A percentile compares a stretch with the other conserved stretches of the same genome.
Evolutionary conservation across 108 stramenopile species (phyloP).

Genomic region (Thalassiosira profunda): DNA sequence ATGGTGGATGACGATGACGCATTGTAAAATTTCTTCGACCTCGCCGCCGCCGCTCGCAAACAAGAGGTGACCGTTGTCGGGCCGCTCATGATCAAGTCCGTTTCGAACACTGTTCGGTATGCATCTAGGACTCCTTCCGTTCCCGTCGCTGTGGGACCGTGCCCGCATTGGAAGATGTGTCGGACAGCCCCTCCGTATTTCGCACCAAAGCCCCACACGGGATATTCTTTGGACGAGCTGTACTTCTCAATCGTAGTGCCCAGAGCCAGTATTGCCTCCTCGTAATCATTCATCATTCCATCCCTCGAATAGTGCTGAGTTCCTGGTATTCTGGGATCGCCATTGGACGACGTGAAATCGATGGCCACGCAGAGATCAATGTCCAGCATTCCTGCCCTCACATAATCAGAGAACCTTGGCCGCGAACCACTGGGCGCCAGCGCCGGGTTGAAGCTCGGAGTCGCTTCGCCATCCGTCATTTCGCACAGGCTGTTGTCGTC

Average conservation of each 20-base stretch:
- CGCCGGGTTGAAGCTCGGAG: background rate
- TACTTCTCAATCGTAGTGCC: conserved; percentile 72
- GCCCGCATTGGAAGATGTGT: conserved; percentile 60
- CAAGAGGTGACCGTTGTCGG: conserved; percentile 66
- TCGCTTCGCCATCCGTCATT: background rate
- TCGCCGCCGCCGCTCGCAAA: conserved; percentile 58
- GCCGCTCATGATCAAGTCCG: conserved; percentile 64
- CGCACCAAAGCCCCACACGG: conserved; percentile 92
- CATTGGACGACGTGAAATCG: conserved; percentile 76
- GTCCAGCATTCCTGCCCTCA: conserved; percentile 35
- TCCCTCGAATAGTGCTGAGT: conserved; percentile 63
- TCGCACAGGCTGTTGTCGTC: background rate
- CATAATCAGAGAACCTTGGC: conserved; percentile 33
- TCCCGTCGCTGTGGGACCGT: conserved; percentile 39
- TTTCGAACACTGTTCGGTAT: conserved; percentile 66
- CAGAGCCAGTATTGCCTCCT: conserved; percentile 76
- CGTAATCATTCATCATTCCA: conserved; percentile 67
- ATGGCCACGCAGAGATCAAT: conserved; percentile 80
- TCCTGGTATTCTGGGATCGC: conserved; percentile 46
- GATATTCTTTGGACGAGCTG: conserved; percentile 62
- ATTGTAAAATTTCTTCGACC: conserved; percentile 52
- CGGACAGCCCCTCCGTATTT: conserved; percentile 64
- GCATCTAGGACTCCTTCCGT: conserved; percentile 71
- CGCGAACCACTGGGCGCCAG: too few species aligned
- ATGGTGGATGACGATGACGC: too few species aligned